Percentiles rank a stretch among this genome's conserved stretches.
Evolutionary conservation across 768 basidiomycete genomes (phyloP).

Genomic region (Leucocoprinus sp.): DNA sequence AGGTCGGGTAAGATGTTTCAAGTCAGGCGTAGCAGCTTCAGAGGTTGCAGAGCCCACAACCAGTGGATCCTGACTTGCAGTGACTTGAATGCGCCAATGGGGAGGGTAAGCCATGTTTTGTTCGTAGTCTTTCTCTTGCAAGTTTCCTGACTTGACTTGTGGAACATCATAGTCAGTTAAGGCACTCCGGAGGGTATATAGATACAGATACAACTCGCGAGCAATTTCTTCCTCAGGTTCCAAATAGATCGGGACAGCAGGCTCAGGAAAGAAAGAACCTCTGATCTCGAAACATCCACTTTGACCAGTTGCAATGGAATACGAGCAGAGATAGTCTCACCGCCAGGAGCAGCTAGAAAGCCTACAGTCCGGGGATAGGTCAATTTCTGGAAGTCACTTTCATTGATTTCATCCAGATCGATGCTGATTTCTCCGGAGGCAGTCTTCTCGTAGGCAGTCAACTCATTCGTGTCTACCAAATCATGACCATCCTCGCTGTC

Average conservation of each 20-base stretch:
- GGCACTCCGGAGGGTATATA: background rate
- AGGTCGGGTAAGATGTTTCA: background rate
- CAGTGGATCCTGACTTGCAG: background rate
- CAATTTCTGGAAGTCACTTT: background rate
- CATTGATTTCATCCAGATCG: conserved; percentile 1
- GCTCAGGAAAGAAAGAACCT: background rate
- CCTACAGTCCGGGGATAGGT: background rate
- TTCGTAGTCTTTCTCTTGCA: conserved; percentile 1
- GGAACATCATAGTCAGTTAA: conserved; percentile 1
- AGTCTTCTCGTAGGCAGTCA: background rate
- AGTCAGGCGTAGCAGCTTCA: background rate
- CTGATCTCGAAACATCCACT: background rate
- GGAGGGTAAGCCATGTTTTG: conserved; percentile 4
- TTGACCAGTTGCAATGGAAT: background rate
- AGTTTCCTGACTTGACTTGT: conserved; percentile 8
- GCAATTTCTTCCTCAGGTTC: background rate
- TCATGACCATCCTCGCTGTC: conserved; percentile 1
- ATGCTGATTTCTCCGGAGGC: background rate
- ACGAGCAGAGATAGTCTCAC: background rate
- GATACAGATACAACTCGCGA: background rate
- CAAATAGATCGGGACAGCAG: background rate
- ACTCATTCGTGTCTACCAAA: background rate
- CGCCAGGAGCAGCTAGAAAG: background rate
- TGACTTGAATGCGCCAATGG: conserved; percentile 1
- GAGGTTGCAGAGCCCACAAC: background rate